Evolutionary conservation across 148 eudicot genomes (phyloP).

Genomic region (Camellia sinensis): DNA sequence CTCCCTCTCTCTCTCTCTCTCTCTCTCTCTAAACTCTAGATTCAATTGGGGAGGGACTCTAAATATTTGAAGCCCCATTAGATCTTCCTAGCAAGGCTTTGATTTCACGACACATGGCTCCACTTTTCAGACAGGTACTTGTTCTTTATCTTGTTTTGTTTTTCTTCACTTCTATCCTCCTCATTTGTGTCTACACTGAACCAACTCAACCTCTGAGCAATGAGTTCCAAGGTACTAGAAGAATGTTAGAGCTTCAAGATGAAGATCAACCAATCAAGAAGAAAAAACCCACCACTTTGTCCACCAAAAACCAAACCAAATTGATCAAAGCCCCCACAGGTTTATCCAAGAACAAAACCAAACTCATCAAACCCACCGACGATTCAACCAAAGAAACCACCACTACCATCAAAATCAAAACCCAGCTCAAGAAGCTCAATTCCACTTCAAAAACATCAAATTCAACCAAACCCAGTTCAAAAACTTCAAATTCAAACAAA

Average conservation of each 20-base stretch:
- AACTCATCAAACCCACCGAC: conserved; percentile 30
- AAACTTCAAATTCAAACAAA: conserved; percentile 38
- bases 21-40: conserved; percentile 19
- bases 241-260: conserved; percentile 19
- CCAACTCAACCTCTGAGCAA: conserved; percentile 10
- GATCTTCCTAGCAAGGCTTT: conserved; percentile 16
- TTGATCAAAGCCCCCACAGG: conserved; percentile 26
- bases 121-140: conserved; percentile 44
- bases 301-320: conserved; percentile 46
- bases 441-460: conserved; percentile 45
- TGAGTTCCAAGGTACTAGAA: conserved; percentile 22
- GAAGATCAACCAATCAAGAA: conserved; percentile 33
- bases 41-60: conserved; percentile 20
- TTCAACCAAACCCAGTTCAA: conserved; percentile 34
- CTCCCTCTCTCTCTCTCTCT: neutral
- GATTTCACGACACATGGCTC: conserved; percentile 41
- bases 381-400: conserved; percentile 27
- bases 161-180: conserved; percentile 28
- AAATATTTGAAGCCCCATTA: conserved; percentile 12
- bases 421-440: conserved; percentile 56
- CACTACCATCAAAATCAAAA: conserved; percentile 42
- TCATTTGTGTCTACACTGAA: conserved; percentile 22
- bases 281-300: conserved; percentile 28
- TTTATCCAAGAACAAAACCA: conserved; percentile 40
- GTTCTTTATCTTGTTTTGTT: conserved; percentile 19